Percentiles rank a stretch among this genome's conserved stretches.
These are phyloP conservation scores for Dothideomycetes sp. DNA, from an alignment of 2,329 filamentous ascomycete species.

Conservation along the genomic window DNA sequence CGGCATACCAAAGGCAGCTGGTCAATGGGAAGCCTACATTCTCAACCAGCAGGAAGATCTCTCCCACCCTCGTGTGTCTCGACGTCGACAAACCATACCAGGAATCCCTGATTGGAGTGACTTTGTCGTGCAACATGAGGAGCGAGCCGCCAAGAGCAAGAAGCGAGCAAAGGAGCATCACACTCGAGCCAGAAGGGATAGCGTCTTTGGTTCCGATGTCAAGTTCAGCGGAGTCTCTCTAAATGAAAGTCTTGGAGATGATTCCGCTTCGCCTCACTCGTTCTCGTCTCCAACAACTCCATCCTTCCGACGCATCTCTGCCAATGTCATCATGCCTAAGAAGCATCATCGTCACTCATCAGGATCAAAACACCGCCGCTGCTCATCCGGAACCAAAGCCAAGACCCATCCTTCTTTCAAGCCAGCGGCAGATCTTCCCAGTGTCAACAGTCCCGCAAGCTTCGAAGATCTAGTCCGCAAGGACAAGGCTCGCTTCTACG, in stretches of 20 bases:
- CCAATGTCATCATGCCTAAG: constrained; percentile 3
- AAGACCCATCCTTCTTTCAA: constrained; percentile 1
- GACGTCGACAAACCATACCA: constrained; percentile 3
- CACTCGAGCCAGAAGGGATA: constrained; percentile 1
- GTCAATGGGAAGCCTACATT: constrained; percentile 2
- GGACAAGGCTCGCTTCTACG: constrained; percentile 6
- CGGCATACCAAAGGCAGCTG: constrained; percentile 2
- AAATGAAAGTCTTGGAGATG: too few species aligned
- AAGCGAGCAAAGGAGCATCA: constrained; percentile 1
- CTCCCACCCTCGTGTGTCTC: neutral
- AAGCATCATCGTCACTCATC: neutral
- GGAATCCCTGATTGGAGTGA: constrained; percentile 6
- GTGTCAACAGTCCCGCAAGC: constrained; percentile 1
- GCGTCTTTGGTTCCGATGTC: neutral
- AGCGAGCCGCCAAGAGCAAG: constrained; percentile 4
- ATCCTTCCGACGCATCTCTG: neutral
- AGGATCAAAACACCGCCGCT: constrained; percentile 2
- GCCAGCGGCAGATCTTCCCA: constrained; percentile 4
- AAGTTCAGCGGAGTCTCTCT: constrained; percentile 1
- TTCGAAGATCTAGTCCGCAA: constrained; percentile 6
- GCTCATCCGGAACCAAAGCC: neutral
- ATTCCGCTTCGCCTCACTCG: neutral
- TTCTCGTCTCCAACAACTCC: constrained; percentile 3
- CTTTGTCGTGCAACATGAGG: neutral
- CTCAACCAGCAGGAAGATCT: constrained; percentile 1